Conservation (phyloP, 2,329 filamentous ascomycete species). For the Myrmaecium sp. region DNA sequence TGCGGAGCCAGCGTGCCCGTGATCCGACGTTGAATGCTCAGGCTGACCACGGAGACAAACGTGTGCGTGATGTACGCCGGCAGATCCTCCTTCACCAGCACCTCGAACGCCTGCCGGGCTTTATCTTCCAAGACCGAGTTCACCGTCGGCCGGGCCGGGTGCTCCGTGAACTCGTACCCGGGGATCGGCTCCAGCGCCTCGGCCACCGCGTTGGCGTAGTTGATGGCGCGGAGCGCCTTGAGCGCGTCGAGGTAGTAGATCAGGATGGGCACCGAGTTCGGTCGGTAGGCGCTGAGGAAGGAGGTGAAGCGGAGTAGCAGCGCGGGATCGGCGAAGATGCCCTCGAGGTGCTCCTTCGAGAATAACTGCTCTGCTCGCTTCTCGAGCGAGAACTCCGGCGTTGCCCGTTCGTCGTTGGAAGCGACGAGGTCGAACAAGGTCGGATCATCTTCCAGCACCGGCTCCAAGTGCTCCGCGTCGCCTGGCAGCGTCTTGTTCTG, state of each 20-base stretch:
- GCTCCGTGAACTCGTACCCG: conserved; percentile 37
- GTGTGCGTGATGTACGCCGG: conserved; percentile 55
- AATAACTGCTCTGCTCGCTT: conserved; percentile 48
- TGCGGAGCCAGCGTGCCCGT: conserved; percentile 48
- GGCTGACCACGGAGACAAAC: conserved; percentile 52
- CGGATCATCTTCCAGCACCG: conserved; percentile 35
- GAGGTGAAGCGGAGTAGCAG: conserved; percentile 49
- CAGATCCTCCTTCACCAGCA: conserved; percentile 48
- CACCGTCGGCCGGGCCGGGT: conserved; percentile 32
- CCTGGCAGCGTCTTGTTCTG: conserved; percentile 25
- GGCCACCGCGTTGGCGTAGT: conserved; percentile 53
- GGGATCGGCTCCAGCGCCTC: conserved; percentile 40
- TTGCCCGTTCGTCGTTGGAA: conserved; percentile 14
- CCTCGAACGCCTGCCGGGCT: conserved; percentile 46
- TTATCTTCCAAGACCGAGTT: conserved; percentile 46
- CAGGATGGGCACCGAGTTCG: conserved; percentile 46
- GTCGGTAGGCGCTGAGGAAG: conserved; percentile 44
- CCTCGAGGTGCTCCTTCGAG: conserved; percentile 45
- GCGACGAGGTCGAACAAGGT: conserved; percentile 37
- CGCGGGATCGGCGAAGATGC: conserved; percentile 47
- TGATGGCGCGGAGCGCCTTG: conserved; percentile 54
- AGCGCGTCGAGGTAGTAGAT: conserved; percentile 56
- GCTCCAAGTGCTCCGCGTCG: conserved; percentile 27
- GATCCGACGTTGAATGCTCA: conserved; percentile 50
- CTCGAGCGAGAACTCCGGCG: conserved; percentile 39